A percentile compares a stretch with the other conserved stretches of the same genome.
These are phyloP conservation scores for Miscanthus sacchariflorus DNA, from an alignment of 202 grass and related monocot genomes.

Conservation along the genomic window DNA sequence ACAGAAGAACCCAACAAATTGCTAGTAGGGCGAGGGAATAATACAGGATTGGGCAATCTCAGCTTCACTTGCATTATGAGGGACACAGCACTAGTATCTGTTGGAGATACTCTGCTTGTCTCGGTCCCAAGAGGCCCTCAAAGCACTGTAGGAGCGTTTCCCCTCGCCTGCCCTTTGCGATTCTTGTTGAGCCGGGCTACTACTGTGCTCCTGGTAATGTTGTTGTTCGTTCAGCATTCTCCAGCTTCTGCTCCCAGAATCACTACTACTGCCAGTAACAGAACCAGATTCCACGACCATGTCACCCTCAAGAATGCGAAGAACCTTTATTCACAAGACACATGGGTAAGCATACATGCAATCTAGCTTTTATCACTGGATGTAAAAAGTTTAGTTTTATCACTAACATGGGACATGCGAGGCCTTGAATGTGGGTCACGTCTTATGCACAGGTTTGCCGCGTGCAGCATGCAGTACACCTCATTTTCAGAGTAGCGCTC, in stretches of 20 bases:
- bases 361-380: slow-evolving; percentile 23
- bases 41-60: slow-evolving; percentile 53
- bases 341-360: background rate
- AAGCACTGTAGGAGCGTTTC: slow-evolving; percentile 64
- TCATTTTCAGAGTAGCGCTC: slow-evolving; percentile 78
- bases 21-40: slow-evolving; percentile 35
- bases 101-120: slow-evolving; percentile 65
- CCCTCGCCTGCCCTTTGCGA: slow-evolving; percentile 48
- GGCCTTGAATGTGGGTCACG: slow-evolving; percentile 95
- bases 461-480: slow-evolving; percentile 93
- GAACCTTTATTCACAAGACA: slow-evolving; percentile 58
- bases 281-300: slow-evolving; percentile 76
- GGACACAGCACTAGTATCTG: slow-evolving; percentile 51
- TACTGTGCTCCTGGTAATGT: slow-evolving; percentile 52
- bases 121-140: slow-evolving; percentile 72
- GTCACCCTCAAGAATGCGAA: slow-evolving; percentile 95
- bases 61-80: background rate
- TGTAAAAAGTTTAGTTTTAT: background rate
- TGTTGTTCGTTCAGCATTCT: slow-evolving; percentile 63
- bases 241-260: slow-evolving; percentile 78
- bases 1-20: background rate
- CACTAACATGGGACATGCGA: slow-evolving; percentile 96
- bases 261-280: slow-evolving; percentile 62
- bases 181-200: slow-evolving; percentile 55
- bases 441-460: slow-evolving; percentile 86